These are phyloP conservation scores for Phytopythium delawarense DNA, from an alignment of 352 stramenopile genomes.

Conservation along the genomic window DNA sequence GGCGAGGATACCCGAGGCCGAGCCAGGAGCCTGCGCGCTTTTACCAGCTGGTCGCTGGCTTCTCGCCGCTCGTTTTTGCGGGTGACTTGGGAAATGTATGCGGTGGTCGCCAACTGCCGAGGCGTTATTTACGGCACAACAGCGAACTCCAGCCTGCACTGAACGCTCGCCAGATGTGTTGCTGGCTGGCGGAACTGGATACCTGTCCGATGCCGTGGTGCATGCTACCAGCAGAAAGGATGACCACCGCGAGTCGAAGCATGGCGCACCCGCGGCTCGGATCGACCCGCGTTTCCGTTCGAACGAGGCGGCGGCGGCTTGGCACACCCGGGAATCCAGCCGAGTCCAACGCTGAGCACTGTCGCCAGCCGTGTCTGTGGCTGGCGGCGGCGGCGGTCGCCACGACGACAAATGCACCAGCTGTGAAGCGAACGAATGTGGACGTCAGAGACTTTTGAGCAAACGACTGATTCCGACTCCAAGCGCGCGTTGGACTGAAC, in stretches of 20 bases:
- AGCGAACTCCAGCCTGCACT: not conserved
- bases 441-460: not conserved
- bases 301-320: not conserved
- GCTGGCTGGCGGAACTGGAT: not conserved
- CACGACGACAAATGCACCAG: not conserved
- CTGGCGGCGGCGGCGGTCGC: not conserved
- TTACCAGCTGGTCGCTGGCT: constrained; percentile 3
- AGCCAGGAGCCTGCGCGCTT: not conserved
- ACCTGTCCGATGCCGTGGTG: not conserved
- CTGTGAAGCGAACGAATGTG: not conserved
- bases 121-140: not conserved
- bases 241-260: not conserved
- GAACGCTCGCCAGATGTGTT: constrained; percentile 3
- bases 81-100: not conserved
- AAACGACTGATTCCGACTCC: not conserved
- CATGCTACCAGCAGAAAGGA: not conserved
- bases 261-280: not conserved
- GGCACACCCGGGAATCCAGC: not conserved
- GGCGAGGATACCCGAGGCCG: not conserved
- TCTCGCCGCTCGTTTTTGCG: not conserved
- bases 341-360: not conserved
- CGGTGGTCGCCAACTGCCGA: not conserved
- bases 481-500: no score
- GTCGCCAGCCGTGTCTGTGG: not conserved
- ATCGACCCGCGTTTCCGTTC: not conserved